Evolutionary conservation across 176 grass and related monocot species (phyloP).

Genomic region (Triticum dicoccoides): DNA sequence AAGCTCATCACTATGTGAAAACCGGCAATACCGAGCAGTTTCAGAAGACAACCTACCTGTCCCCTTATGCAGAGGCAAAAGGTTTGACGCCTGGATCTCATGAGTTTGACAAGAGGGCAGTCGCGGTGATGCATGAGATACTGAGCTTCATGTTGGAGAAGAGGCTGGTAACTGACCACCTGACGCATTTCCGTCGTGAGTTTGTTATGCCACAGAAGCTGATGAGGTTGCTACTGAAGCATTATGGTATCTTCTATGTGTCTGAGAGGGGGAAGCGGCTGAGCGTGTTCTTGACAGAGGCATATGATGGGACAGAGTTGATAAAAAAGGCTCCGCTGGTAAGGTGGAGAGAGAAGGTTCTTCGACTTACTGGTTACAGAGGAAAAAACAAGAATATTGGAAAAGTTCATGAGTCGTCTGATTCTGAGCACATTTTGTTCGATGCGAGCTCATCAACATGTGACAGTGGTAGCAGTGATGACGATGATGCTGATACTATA

Average conservation of each 20-base stretch:
- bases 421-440: slow-evolving; percentile 22
- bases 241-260: slow-evolving; percentile 90
- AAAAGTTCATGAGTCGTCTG: slow-evolving; percentile 22
- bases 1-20: slow-evolving; percentile 60
- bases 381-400: slow-evolving; percentile 60
- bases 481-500: neutral
- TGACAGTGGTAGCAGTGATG: neutral
- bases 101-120: slow-evolving; percentile 89
- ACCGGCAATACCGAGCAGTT: slow-evolving; percentile 53
- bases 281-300: slow-evolving; percentile 79
- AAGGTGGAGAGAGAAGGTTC: slow-evolving; percentile 71
- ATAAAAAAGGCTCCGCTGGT: slow-evolving; percentile 61
- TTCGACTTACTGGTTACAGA: slow-evolving; percentile 63
- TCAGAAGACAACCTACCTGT: slow-evolving; percentile 61
- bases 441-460: neutral
- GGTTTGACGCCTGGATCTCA: slow-evolving; percentile 51
- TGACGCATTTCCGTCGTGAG: slow-evolving; percentile 78
- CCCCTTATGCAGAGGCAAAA: slow-evolving; percentile 70
- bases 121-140: slow-evolving; percentile 84
- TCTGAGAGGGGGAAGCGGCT: slow-evolving; percentile 79
- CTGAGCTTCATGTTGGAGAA: slow-evolving; percentile 84
- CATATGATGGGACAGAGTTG: slow-evolving; percentile 70
- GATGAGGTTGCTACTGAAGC: slow-evolving; percentile 77
- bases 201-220: slow-evolving; percentile 95
- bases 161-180: slow-evolving; percentile 83